Percentiles rank a stretch among this genome's conserved stretches.
Evolutionary conservation across 106 monocot species (phyloP).

Genomic region (Phalaenopsis aphrodite): DNA sequence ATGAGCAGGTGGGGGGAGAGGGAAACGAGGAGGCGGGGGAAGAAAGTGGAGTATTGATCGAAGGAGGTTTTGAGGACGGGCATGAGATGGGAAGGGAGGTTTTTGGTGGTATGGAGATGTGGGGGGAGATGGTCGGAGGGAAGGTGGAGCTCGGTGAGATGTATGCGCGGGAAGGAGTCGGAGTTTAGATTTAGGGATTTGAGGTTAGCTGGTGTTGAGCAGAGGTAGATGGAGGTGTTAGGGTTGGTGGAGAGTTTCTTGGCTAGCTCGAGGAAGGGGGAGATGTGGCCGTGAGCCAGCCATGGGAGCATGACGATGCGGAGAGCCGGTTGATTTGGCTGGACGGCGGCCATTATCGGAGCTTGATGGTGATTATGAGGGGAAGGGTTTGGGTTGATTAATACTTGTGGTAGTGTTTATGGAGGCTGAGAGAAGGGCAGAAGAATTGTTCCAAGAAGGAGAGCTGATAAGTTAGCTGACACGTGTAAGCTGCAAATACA

Average conservation of each 20-base stretch:
- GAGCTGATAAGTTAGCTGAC: too few species aligned
- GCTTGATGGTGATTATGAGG: too few species aligned
- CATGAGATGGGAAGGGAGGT: conserved; percentile 49
- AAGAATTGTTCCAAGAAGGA: too few species aligned
- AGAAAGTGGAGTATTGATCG: conserved; percentile 29
- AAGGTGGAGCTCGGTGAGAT: conserved; percentile 41
- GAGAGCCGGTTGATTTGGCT: neutral
- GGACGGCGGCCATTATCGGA: neutral
- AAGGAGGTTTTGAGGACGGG: conserved; percentile 38
- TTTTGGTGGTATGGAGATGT: conserved; percentile 46
- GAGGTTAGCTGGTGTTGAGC: conserved; percentile 46
- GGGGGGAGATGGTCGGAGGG: conserved; percentile 21
- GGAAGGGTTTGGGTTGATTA: too few species aligned
- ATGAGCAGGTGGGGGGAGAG: conserved; percentile 37
- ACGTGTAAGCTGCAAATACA: too few species aligned
- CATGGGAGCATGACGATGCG: conserved; percentile 65
- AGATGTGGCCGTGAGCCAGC: conserved; percentile 64
- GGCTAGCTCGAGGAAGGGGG: conserved; percentile 54
- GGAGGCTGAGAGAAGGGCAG: too few species aligned
- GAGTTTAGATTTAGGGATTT: conserved; percentile 10
- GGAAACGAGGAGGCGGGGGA: conserved; percentile 20
- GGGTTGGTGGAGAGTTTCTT: conserved; percentile 17
- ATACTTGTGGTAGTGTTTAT: too few species aligned
- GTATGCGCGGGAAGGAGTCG: conserved; percentile 7
- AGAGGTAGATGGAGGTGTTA: conserved; percentile 28